These are phyloP conservation scores for Penicillium subrubescens DNA, from an alignment of 495 filamentous ascomycete species.

Conservation along the genomic window DNA sequence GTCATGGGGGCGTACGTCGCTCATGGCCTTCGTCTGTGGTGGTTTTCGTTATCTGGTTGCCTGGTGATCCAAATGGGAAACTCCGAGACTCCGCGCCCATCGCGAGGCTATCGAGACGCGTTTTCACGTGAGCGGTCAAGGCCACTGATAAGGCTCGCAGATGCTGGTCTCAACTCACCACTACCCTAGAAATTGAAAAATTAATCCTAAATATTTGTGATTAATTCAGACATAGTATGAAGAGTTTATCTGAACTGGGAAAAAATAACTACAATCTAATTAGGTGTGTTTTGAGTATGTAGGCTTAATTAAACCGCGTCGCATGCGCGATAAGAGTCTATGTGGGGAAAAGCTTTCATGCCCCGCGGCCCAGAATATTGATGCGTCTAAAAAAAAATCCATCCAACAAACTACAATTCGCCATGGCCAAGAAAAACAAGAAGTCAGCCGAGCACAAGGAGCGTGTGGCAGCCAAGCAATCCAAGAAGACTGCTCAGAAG, in stretches of 20 bases:
- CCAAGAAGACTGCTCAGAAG: conserved; percentile 67
- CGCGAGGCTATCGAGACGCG: conserved; percentile 31
- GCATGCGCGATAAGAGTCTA: background rate
- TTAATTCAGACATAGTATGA: background rate
- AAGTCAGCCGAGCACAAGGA: conserved; percentile 59
- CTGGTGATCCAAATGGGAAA: background rate
- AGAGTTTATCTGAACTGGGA: background rate
- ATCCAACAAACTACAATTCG: conserved; percentile 7
- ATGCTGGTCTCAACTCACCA: background rate
- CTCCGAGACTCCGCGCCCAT: conserved; percentile 13
- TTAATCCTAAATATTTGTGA: background rate
- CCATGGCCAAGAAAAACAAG: conserved; percentile 57
- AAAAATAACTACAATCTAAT: too few relatives aligned
- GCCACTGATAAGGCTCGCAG: conserved; percentile 7
- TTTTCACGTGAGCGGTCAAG: conserved; percentile 35
- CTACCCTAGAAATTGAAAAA: background rate
- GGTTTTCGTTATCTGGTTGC: conserved; percentile 1
- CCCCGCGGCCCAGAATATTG: conserved; percentile 26
- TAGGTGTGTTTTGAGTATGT: background rate
- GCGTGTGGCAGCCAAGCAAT: conserved; percentile 54
- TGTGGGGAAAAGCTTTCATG: conserved; percentile 33
- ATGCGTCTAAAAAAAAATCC: conserved; percentile 12
- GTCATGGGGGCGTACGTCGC: conserved; percentile 49
- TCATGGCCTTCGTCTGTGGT: conserved; percentile 31
- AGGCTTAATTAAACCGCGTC: background rate